These are phyloP conservation scores for Thuja plicata DNA, from an alignment of 83 land plant genomes.

Conservation along the genomic window DNA sequence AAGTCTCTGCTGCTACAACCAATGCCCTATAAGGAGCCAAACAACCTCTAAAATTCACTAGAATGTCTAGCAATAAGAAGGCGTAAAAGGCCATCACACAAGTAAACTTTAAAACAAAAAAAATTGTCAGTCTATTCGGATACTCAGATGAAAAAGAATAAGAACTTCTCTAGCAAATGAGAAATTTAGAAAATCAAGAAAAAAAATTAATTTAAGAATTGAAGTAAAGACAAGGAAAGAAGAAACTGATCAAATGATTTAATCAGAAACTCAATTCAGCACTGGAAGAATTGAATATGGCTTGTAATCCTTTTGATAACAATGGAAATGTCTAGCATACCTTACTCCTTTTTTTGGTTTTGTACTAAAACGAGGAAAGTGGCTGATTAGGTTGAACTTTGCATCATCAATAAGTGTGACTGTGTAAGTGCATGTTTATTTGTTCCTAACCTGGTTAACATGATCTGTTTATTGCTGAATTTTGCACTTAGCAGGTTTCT, in stretches of 20 bases:
- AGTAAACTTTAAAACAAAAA: neutral
- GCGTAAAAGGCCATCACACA: too few species aligned
- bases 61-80: too few species aligned
- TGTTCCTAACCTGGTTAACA: neutral
- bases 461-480: neutral
- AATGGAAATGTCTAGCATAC: neutral
- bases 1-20: too few species aligned
- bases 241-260: neutral
- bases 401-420: neutral
- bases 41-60: too few species aligned
- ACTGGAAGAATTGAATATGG: neutral
- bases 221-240: neutral
- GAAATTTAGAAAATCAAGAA: neutral
- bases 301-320: neutral
- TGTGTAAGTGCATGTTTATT: neutral
- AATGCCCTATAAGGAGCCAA: too few species aligned
- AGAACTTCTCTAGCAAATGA: neutral
- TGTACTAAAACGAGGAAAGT: neutral
- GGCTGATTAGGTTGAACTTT: neutral
- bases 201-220: neutral
- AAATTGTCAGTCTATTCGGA: neutral
- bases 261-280: neutral
- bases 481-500: conserved; percentile 3
- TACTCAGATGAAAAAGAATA: neutral
- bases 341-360: neutral